These are phyloP conservation scores for Hirsutella minnesotensis DNA, from an alignment of 2,329 filamentous ascomycete species.

Conservation along the genomic window DNA sequence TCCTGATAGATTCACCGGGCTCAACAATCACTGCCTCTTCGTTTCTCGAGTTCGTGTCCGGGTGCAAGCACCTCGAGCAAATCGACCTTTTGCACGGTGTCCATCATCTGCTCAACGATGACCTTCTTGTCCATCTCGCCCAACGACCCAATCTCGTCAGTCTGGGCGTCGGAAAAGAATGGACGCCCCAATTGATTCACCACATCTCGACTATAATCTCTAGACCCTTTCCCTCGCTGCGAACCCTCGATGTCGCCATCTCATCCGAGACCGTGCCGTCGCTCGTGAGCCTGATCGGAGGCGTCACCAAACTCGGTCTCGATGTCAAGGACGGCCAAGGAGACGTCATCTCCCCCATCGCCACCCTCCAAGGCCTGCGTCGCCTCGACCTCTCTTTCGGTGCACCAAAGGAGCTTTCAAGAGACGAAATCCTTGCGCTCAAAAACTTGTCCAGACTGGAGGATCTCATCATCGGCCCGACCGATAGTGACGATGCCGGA, in stretches of 20 bases:
- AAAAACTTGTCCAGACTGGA: background rate
- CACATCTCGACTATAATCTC: background rate
- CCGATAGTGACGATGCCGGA: background rate
- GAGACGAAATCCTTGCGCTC: background rate
- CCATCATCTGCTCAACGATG: background rate
- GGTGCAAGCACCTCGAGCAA: background rate
- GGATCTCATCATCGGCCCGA: background rate
- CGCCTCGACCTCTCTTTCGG: background rate
- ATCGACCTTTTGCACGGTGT: background rate
- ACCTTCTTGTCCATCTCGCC: background rate
- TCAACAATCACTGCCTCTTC: background rate
- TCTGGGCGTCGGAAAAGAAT: background rate
- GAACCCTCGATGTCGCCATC: background rate
- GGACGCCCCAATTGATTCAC: background rate
- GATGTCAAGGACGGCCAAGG: background rate
- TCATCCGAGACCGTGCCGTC: background rate
- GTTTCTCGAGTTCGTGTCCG: background rate
- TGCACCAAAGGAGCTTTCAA: background rate
- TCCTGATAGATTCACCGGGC: background rate
- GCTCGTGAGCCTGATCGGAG: background rate
- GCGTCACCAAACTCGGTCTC: background rate
- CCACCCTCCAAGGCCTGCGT: background rate
- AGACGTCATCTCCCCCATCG: background rate
- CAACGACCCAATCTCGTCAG: background rate
- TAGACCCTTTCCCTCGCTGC: background rate